A percentile compares a stretch with the other conserved stretches of the same genome.
Evolutionary conservation across 306 rosid species (phyloP).

Genomic region (Prunus davidiana): DNA sequence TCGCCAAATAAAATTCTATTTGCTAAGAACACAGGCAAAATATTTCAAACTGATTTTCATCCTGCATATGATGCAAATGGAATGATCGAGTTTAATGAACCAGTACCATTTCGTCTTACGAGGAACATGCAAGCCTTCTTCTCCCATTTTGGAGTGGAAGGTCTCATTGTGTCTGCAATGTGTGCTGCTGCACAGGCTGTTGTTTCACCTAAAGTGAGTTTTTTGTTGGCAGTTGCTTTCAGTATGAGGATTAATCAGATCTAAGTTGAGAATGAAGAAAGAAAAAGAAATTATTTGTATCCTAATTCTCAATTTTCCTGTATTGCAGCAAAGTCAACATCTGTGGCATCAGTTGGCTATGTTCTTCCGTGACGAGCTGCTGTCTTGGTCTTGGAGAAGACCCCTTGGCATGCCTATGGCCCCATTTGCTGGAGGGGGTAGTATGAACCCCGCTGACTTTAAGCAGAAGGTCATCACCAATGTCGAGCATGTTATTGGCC

Average conservation of each 20-base stretch:
- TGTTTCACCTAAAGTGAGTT: slow-evolving; percentile 82
- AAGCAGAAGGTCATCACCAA: slow-evolving; percentile 84
- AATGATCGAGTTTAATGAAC: slow-evolving; percentile 87
- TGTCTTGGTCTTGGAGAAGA: slow-evolving; percentile 99
- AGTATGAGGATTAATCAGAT: neutral
- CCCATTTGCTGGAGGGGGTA: slow-evolving; percentile 71
- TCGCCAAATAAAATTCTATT: slow-evolving; percentile 95
- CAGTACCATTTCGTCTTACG: slow-evolving; percentile 95
- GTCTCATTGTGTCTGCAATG: slow-evolving; percentile 98
- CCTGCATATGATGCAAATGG: slow-evolving; percentile 97
- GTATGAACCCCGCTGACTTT: slow-evolving; percentile 77
- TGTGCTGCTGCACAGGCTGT: slow-evolving; percentile 98
- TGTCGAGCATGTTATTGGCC: slow-evolving; percentile 74
- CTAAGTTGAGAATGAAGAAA: neutral
- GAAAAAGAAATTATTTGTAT: neutral
- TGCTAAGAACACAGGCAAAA: slow-evolving; percentile 96
- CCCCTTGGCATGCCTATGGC: slow-evolving; percentile 91
- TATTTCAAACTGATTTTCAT: slow-evolving; percentile 96
- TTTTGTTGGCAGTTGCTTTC: neutral
- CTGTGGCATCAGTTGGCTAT: slow-evolving; percentile 97
- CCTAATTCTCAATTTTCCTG: slow-evolving; percentile 13
- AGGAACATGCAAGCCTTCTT: slow-evolving; percentile 97
- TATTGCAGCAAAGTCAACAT: slow-evolving; percentile 94
- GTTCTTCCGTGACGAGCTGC: slow-evolving; percentile 98
- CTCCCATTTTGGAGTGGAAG: slow-evolving; percentile 93